Evolutionary conservation across 106 monocot species (phyloP), one percentile per base, ranked within the genome.

Genomic region (Dioscorea dumetorum): DNA sequence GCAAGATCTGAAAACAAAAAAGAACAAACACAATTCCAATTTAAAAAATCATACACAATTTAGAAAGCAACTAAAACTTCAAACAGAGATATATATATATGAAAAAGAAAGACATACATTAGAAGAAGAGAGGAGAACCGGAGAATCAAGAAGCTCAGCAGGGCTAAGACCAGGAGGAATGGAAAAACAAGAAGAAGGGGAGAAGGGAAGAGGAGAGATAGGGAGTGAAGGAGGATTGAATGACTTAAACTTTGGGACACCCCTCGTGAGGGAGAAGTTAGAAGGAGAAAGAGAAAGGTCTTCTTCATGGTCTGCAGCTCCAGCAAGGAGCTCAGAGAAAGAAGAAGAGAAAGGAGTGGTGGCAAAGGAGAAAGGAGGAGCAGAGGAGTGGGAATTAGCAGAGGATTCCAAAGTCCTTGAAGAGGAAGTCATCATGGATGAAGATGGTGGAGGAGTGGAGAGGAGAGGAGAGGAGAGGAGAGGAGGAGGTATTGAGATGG

Each of bases 121-220:
- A 61, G 76, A 75, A 61, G 94, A 73, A 13, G 85, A 69, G 57
- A 84, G 78, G 65, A 95, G 77, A 14, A 82, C 85, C 12, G 95
- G 86, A 21, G 95, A 95, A 72, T 88, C 88, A n/a, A 91, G 73
- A 58, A 95, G 74, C 81, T 84, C 86, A 28, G 88, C 72, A 8
- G 88, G 86, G 81, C 83, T 85, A 48, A 88, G 88, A 4, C 88
- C 88, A n/a, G 77, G 74, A 10, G 88, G 81, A 60, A 88, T 85
- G 68, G 85, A 48, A 61, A 95, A 88, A 75, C 66, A 95, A 23
- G 88, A 88, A 50, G 88, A 88, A 70, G 85, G 81, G 24, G 79
- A 82, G 34, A 85, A n/a, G 4, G 79, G 85, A 33, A 76, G 70
- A 28, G 79, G 86, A 2, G 86, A 85, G 33, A 88, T 57, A 2